Evolutionary conservation across 2,329 filamentous ascomycete genomes (phyloP).

Genomic region (Pseudocercospora pini-densiflorae): DNA sequence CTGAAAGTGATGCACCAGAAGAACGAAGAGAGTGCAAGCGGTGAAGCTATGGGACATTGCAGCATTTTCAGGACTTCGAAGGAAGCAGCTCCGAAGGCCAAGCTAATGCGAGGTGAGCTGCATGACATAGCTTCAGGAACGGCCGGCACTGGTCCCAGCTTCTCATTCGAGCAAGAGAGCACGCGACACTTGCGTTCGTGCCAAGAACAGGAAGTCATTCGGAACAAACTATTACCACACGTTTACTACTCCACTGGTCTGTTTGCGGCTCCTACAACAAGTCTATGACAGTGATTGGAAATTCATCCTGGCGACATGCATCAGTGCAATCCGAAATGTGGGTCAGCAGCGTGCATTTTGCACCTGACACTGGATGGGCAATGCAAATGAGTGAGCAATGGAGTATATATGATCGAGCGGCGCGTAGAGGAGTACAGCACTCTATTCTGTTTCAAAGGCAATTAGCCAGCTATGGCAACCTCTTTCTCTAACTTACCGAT

Average conservation of each 20-base stretch:
- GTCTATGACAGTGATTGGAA: not conserved
- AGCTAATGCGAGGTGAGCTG: constrained; percentile 2
- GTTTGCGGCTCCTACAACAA: not conserved
- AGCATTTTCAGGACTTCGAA: not conserved
- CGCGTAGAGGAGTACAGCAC: not conserved
- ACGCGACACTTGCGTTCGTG: not conserved
- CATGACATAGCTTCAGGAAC: not conserved
- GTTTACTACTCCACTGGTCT: not conserved
- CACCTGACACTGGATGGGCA: not conserved
- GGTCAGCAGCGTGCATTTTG: not conserved
- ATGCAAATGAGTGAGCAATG: not conserved
- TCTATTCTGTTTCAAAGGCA: not conserved
- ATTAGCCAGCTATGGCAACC: constrained; percentile 46
- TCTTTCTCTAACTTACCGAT: constrained; percentile 50
- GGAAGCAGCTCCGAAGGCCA: not conserved
- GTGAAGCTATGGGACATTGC: not conserved
- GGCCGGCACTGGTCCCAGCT: not conserved
- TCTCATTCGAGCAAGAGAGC: not conserved
- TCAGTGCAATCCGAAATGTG: not conserved
- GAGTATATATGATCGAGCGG: not conserved
- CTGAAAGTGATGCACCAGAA: not conserved
- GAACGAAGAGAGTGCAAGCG: not conserved
- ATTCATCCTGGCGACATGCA: not conserved
- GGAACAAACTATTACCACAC: not conserved
- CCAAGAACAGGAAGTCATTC: not conserved